Conservation (phyloP, 495 filamentous ascomycete genomes). For the Eremomyces bilateralis region DNA sequence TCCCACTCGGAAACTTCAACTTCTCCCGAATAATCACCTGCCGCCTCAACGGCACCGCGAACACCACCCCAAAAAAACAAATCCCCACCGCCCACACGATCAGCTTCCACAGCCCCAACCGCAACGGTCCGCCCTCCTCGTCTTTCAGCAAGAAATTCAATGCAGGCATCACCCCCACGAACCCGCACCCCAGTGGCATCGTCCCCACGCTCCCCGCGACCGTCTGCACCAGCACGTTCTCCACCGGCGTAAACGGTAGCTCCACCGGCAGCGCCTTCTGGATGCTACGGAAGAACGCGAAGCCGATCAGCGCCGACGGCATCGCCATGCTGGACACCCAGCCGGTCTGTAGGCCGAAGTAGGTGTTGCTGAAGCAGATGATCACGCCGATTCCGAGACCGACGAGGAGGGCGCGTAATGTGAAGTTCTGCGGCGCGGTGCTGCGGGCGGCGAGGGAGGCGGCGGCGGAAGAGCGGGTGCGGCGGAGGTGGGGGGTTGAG, state of each 20-base stretch:
- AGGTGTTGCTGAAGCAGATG: slow-evolving; percentile 91
- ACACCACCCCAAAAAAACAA: slow-evolving; percentile 89
- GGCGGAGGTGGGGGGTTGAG: no score
- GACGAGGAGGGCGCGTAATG: slow-evolving; percentile 53
- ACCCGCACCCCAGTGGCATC: slow-evolving; percentile 91
- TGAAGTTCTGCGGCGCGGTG: slow-evolving; percentile 42
- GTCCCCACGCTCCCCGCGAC: slow-evolving; percentile 89
- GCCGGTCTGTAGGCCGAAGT: slow-evolving; percentile 92
- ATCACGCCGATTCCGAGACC: slow-evolving; percentile 69
- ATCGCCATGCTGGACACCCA: slow-evolving; percentile 78
- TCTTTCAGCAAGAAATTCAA: slow-evolving; percentile 63
- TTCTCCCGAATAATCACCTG: slow-evolving; percentile 87
- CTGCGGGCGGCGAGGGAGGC: slow-evolving; percentile 6
- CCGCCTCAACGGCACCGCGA: slow-evolving; percentile 68
- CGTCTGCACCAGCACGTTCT: slow-evolving; percentile 95
- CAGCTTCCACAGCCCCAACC: slow-evolving; percentile 48
- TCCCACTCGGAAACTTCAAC: slow-evolving; percentile 82
- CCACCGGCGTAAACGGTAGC: slow-evolving; percentile 69
- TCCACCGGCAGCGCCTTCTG: slow-evolving; percentile 30
- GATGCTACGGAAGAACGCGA: slow-evolving; percentile 76
- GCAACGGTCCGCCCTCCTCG: slow-evolving; percentile 56
- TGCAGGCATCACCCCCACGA: slow-evolving; percentile 84
- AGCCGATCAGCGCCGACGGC: slow-evolving; percentile 89
- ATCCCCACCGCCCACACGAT: slow-evolving; percentile 79
- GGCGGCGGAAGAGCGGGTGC: no score